phyloP scores from a whole-genome alignment of 2,329 filamentous ascomycete species.

The Hymenoscyphus linearis region DNA sequence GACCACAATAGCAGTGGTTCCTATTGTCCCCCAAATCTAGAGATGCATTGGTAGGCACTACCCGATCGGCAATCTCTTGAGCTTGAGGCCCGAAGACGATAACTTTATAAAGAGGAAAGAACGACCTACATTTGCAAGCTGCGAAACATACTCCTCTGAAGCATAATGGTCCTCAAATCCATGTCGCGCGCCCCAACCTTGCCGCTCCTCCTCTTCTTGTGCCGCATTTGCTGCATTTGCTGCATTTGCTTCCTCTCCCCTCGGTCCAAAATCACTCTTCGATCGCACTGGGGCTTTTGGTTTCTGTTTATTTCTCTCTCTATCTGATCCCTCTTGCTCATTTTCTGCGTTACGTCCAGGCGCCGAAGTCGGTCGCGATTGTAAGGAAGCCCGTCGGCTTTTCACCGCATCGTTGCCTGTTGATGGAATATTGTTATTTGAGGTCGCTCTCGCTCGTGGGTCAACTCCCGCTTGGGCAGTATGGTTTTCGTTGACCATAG shows the following conservation, averaged over 20 bases:
- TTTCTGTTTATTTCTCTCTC: conserved; percentile 21
- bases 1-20: not conserved
- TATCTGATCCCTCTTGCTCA: conserved; percentile 28
- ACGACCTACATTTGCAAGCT: conserved; percentile 55
- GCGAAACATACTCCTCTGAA: conserved; percentile 63
- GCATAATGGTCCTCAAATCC: conserved; percentile 70
- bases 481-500: conserved; percentile 16
- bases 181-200: conserved; percentile 47
- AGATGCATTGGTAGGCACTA: not conserved
- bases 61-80: not conserved
- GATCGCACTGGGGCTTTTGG: conserved; percentile 35
- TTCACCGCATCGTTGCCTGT: conserved; percentile 6
- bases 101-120: conserved; percentile 20
- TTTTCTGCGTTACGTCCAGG: conserved; percentile 22
- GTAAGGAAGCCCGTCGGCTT: conserved; percentile 8
- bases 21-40: not conserved
- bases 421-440: conserved; percentile 1
- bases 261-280: conserved; percentile 47
- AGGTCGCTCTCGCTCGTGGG: conserved; percentile 6
- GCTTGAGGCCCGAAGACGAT: not conserved
- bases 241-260: conserved; percentile 32
- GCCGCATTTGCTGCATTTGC: too few species aligned
- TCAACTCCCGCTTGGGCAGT: conserved; percentile 10
- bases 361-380: conserved; percentile 21
- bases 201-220: conserved; percentile 23